Evolutionary conservation across 2,329 filamentous ascomycete genomes (phyloP), one percentile per base, ranked within the genome.

Genomic region (Didymella sp.): DNA sequence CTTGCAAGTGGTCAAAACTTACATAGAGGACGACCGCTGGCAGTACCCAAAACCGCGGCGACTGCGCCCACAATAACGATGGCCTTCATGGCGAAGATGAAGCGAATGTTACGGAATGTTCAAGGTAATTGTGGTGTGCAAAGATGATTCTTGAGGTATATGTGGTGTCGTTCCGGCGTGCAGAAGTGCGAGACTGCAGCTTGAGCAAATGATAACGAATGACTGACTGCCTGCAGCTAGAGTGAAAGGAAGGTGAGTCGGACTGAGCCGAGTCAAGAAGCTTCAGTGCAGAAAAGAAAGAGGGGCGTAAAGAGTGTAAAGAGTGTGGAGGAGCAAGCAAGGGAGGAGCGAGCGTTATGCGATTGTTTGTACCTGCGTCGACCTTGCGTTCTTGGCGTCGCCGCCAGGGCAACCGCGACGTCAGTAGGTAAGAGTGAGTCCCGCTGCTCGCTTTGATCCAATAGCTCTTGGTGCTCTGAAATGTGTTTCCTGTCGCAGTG

Each of bases 31-130:
- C 80, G 80, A 40, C 79, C 79, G 58, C 71, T 72, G 35, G 74
- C 76, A 51, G 80, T 70, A 56, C 81, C 71, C 61, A 80, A 66
- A 58, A 84, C 66, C 45, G 63, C 59, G 59, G 58, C 66, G 42
- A 73, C 54, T 46, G 75, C 71, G 54, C 79, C 54, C 57, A 72
- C 72, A 45, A 81, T 67, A 55, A 71, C 56, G 44, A 72, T 63
- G 59, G 72, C 66, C 75, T 80, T 82, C 82, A 85, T 85, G 60
- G 44, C 63, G 61, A 65, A 22, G 40, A 63, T 68, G 63, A 66
- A 72, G 66, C 63, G 64, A 71, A 45, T 66, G 69, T 64, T 68
- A 68, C 66, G 63, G 65, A 69, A 71, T 74, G 69, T 49, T 63
- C 41, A 21, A 49, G 48, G 60, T 57, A 51, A 55, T 56, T 66